These are phyloP conservation scores for Trichoderma semiorbis DNA, from an alignment of 2,329 filamentous ascomycete species.

Conservation along the genomic window DNA sequence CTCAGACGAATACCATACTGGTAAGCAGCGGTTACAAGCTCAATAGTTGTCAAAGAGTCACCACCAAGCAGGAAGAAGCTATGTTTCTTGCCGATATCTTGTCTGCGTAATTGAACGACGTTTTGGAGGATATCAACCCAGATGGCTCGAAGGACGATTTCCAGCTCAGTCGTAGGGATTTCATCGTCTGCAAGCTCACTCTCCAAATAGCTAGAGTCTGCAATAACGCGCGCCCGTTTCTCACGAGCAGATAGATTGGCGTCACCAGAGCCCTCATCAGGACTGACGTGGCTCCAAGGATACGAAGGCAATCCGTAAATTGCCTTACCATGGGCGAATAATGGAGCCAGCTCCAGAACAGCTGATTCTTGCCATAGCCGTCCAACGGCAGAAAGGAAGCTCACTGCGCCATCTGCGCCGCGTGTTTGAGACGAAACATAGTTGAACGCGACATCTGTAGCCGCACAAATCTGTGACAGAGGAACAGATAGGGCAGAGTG, in stretches of 20 bases:
- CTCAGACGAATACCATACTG: constrained; percentile 11
- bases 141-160: constrained; percentile 15
- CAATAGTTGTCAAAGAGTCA: constrained; percentile 11
- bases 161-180: not conserved
- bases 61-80: constrained; percentile 15
- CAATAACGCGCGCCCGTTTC: constrained; percentile 10
- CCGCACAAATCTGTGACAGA: constrained; percentile 24
- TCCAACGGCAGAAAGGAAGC: constrained; percentile 14
- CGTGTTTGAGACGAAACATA: constrained; percentile 16
- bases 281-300: constrained; percentile 4
- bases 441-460: not conserved
- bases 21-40: constrained; percentile 13
- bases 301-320: constrained; percentile 16
- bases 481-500: constrained; percentile 27
- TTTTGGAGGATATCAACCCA: constrained; percentile 2
- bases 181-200: constrained; percentile 10
- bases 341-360: not conserved
- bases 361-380: constrained; percentile 15
- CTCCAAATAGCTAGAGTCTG: not conserved
- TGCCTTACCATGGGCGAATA: constrained; percentile 12
- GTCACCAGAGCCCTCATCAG: not conserved
- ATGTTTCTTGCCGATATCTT: constrained; percentile 16
- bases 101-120: not conserved
- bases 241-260: not conserved
- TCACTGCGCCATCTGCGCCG: not conserved